Percentiles rank a stretch among this genome's conserved stretches.
Conservation (phyloP, 371 early-diverging fungal species). For the Mucor sp. region DNA sequence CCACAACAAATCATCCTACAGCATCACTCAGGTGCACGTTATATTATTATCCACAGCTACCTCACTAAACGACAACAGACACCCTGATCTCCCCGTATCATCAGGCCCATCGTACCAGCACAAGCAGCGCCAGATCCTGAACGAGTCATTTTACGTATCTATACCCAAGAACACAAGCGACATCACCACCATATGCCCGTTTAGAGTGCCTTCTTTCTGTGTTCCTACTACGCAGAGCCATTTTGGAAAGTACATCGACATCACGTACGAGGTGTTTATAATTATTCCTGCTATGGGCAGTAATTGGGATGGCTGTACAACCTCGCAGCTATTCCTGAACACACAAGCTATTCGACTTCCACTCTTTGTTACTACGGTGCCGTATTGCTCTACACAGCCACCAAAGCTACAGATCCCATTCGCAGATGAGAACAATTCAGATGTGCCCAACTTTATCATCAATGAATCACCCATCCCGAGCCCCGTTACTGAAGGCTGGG, state of each 20-base stretch:
- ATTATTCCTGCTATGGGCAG: conserved; percentile 31
- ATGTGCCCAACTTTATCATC: conserved; percentile 33
- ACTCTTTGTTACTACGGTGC: conserved; percentile 39
- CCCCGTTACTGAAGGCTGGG: conserved; percentile 24
- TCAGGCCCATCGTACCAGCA: conserved; percentile 21
- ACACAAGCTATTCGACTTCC: conserved; percentile 29
- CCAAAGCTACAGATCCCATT: conserved; percentile 31
- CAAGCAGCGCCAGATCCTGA: conserved; percentile 31
- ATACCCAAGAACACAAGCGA: conserved; percentile 30
- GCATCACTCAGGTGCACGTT: conserved; percentile 39
- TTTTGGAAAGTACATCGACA: conserved; percentile 31
- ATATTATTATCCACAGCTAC: conserved; percentile 32
- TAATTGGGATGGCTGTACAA: not conserved
- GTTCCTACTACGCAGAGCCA: conserved; percentile 39
- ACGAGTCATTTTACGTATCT: conserved; percentile 33
- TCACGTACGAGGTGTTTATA: conserved; percentile 35
- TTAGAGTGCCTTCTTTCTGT: conserved; percentile 36
- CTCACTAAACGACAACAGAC: conserved; percentile 5
- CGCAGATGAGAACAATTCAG: conserved; percentile 14
- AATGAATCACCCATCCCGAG: conserved; percentile 37
- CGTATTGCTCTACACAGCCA: conserved; percentile 22
- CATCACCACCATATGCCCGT: conserved; percentile 32
- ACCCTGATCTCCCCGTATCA: conserved; percentile 10
- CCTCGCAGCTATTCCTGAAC: conserved; percentile 1
- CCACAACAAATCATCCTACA: conserved; percentile 37